Percentiles rank a stretch among this genome's conserved stretches.
Conservation (phyloP, 1,284 basidiomycete genomes). For the Heterobasidion parviporum region DNA sequence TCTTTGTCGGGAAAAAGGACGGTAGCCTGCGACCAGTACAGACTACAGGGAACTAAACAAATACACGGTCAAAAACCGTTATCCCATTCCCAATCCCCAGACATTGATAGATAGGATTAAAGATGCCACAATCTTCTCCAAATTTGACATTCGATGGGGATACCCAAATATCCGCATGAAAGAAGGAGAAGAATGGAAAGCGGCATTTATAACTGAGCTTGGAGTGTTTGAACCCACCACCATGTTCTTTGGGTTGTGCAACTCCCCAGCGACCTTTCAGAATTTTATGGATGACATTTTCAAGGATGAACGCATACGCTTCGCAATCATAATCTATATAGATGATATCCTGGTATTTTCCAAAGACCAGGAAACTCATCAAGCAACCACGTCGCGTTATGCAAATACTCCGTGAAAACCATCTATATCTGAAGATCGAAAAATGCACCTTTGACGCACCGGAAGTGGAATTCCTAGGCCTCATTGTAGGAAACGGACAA, state of each 20-base stretch:
- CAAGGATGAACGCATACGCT: neutral
- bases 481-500: neutral
- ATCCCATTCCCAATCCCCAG: no score
- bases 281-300: neutral
- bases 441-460: neutral
- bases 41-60: no score
- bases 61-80: no score
- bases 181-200: neutral
- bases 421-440: neutral
- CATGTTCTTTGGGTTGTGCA: neutral
- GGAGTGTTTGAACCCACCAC: neutral
- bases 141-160: neutral
- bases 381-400: neutral
- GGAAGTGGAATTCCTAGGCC: neutral
- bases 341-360: neutral
- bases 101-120: no score
- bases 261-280: neutral
- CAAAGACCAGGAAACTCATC: neutral
- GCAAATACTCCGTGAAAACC: neutral
- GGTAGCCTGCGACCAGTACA: no score
- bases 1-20: no score
- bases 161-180: neutral
- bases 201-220: neutral
- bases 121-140: no score
- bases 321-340: neutral